Percentiles rank a stretch among this genome's conserved stretches.
phyloP scores from a whole-genome alignment of 2,329 filamentous ascomycete genomes.

The Verticillium albo-atrum region DNA sequence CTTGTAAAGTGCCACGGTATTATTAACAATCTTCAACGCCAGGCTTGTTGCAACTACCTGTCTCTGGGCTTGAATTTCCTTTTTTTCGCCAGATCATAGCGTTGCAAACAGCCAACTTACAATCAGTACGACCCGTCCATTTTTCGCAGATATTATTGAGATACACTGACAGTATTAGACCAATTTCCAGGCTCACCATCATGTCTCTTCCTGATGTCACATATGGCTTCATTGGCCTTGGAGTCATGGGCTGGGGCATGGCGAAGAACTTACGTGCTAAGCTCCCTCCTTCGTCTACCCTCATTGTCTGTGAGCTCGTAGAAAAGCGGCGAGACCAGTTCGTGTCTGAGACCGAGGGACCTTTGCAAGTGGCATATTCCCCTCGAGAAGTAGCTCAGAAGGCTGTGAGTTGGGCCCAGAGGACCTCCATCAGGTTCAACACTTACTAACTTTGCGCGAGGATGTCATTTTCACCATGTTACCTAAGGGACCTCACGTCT shows the following conservation, averaged over 20 bases:
- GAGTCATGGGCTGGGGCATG: conserved; percentile 30
- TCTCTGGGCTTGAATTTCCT: no score
- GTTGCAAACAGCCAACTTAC: no score
- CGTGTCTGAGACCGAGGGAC: neutral
- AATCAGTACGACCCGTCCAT: no score
- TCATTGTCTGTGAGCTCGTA: conserved; percentile 23
- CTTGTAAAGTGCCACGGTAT: no score
- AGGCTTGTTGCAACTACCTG: no score
- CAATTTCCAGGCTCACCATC: no score
- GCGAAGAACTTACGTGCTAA: conserved; percentile 24
- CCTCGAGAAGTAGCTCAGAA: neutral
- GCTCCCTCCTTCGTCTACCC: conserved; percentile 15
- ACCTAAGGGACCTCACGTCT: neutral
- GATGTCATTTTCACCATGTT: neutral
- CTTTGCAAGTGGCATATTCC: neutral
- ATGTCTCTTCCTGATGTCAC: neutral
- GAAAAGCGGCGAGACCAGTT: neutral
- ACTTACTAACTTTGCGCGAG: neutral
- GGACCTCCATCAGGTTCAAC: no score
- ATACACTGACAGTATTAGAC: no score
- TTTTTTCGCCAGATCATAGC: no score
- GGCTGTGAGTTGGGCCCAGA: neutral
- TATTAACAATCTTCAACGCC: no score
- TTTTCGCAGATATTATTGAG: no score
- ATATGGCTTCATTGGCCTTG: conserved; percentile 18